phyloP scores from a whole-genome alignment of 257 asterid genomes.

The Orobanche coerulescens region DNA sequence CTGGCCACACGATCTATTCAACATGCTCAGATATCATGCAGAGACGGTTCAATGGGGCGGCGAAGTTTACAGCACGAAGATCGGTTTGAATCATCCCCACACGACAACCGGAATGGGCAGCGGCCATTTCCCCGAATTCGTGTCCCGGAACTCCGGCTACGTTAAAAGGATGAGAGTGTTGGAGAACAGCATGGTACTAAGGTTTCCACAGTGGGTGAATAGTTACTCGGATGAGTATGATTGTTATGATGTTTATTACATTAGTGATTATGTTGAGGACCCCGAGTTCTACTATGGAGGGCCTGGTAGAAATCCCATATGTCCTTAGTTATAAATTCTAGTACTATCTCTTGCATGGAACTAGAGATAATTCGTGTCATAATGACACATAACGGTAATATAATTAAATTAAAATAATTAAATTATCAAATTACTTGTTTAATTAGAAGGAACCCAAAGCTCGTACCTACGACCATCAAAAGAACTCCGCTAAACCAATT shows the following conservation, averaged over 20 bases:
- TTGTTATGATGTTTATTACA: constrained; percentile 33
- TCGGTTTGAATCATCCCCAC: constrained; percentile 41
- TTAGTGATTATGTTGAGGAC: constrained; percentile 40
- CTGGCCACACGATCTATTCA: constrained; percentile 51
- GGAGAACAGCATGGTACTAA: constrained; percentile 23
- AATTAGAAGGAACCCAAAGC: too few relatives aligned
- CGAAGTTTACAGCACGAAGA: constrained; percentile 52
- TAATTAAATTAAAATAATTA: too few relatives aligned
- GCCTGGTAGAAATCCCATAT: constrained; percentile 37
- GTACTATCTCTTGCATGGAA: too few relatives aligned
- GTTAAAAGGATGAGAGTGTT: constrained; percentile 46
- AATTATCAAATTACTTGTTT: too few relatives aligned
- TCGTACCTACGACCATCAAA: too few relatives aligned
- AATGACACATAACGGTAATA: too few relatives aligned
- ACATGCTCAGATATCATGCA: constrained; percentile 23
- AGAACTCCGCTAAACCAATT: too few relatives aligned
- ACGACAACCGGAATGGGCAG: constrained; percentile 55
- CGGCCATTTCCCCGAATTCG: constrained; percentile 30
- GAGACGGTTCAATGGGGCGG: constrained; percentile 68
- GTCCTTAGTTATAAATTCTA: too few relatives aligned
- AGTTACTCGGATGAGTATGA: constrained; percentile 42
- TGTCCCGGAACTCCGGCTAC: constrained; percentile 27
- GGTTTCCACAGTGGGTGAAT: constrained; percentile 31
- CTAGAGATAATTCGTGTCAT: too few relatives aligned
- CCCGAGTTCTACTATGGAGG: constrained; percentile 77